These are phyloP conservation scores for Stephanodiscus triporus DNA, from an alignment of 108 stramenopile genomes.

Conservation along the genomic window DNA sequence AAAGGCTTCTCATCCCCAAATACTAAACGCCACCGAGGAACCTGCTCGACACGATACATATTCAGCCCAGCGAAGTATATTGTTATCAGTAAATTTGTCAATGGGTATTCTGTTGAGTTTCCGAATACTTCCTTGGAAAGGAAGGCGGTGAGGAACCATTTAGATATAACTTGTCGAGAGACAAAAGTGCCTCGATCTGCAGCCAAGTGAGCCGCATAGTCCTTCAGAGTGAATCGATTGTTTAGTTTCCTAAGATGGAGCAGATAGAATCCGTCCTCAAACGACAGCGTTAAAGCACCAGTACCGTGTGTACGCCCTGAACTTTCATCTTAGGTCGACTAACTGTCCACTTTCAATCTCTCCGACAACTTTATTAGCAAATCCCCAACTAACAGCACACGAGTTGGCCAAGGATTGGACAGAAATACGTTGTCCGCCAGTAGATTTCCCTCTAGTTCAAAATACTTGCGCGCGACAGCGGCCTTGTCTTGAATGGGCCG, in stretches of 20 bases:
- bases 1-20: background rate
- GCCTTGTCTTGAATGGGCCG: no score
- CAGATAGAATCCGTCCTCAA: background rate
- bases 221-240: background rate
- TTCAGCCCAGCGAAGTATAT: background rate
- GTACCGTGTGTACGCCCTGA: no score
- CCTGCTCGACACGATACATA: background rate
- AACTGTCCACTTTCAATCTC: no score
- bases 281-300: background rate
- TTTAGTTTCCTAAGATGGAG: background rate
- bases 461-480: no score
- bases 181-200: background rate
- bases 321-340: no score
- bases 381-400: no score
- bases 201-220: background rate
- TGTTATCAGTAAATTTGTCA: background rate
- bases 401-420: no score
- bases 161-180: background rate
- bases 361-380: no score
- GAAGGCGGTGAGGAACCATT: background rate
- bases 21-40: background rate
- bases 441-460: no score
- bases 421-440: no score
- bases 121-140: background rate
- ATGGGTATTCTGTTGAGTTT: background rate